Percentiles rank a stretch among this genome's conserved stretches.
Conservation (phyloP, 1,284 basidiomycete genomes). For the Mycena citricolor region DNA sequence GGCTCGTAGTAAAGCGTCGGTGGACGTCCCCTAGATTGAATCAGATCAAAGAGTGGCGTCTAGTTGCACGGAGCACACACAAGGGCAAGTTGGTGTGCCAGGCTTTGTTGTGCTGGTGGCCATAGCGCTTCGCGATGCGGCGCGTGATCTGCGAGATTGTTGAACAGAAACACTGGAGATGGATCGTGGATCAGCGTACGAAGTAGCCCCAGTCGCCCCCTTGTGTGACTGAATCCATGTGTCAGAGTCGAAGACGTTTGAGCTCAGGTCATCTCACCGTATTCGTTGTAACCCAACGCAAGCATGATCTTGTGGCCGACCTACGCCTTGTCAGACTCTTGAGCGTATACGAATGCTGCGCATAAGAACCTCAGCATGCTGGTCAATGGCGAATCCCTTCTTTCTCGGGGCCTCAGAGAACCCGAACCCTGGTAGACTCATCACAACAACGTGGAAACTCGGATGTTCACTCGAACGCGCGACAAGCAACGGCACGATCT, state of each 20-base stretch:
- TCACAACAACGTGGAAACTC: constrained; percentile 27
- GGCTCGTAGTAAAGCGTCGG: neutral
- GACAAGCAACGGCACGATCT: constrained; percentile 51
- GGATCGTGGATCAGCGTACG: constrained; percentile 32
- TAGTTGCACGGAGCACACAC: constrained; percentile 23
- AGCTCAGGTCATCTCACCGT: constrained; percentile 17
- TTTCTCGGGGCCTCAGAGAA: constrained; percentile 40
- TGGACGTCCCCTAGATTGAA: neutral
- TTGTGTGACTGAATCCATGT: constrained; percentile 32
- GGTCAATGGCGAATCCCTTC: constrained; percentile 29
- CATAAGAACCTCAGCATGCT: constrained; percentile 38
- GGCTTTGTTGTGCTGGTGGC: constrained; percentile 34
- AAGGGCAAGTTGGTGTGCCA: constrained; percentile 37
- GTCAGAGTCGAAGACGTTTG: neutral
- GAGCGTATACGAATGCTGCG: constrained; percentile 29
- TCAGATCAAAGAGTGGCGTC: neutral
- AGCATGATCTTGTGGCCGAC: constrained; percentile 42
- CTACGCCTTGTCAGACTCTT: neutral
- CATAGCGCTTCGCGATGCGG: constrained; percentile 32
- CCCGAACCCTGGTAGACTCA: constrained; percentile 6
- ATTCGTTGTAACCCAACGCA: constrained; percentile 37
- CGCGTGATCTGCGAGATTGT: constrained; percentile 30
- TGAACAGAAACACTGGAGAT: constrained; percentile 2
- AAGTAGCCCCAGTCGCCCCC: constrained; percentile 46
- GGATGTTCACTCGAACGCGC: constrained; percentile 42